Percentiles rank a stretch among this genome's conserved stretches.
Conservation (phyloP, 768 basidiomycete genomes). For the Boletus pseudo-olivaceus region DNA sequence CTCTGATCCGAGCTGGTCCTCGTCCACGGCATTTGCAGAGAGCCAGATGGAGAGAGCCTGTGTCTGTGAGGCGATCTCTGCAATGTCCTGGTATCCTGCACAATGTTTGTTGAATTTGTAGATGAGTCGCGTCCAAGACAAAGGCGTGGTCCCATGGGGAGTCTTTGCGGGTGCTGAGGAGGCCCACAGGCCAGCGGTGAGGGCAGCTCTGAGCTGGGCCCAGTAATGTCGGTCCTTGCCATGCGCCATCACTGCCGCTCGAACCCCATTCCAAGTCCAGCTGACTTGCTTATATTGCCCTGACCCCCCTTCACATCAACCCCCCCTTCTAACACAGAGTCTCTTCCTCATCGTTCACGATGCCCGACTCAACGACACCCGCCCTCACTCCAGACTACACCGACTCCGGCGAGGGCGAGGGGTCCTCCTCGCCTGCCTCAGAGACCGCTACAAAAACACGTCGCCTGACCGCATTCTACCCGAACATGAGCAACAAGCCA, state of each 20-base stretch:
- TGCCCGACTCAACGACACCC: constrained; percentile 44
- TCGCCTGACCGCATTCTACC: constrained; percentile 76
- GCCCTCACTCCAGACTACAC: constrained; percentile 63
- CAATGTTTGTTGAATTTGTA: constrained; percentile 89
- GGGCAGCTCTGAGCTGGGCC: constrained; percentile 64
- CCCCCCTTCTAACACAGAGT: constrained; percentile 1
- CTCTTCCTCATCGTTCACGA: constrained; percentile 20
- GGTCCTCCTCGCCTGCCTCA: constrained; percentile 26
- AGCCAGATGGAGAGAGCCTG: constrained; percentile 60
- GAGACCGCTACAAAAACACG: constrained; percentile 46
- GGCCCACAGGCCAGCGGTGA: constrained; percentile 75
- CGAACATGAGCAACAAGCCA: constrained; percentile 66
- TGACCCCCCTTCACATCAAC: constrained; percentile 10
- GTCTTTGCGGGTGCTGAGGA: constrained; percentile 57
- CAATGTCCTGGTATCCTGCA: constrained; percentile 52
- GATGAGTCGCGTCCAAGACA: constrained; percentile 77
- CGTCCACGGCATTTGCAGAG: constrained; percentile 44
- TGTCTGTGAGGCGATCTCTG: constrained; percentile 65
- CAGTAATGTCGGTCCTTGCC: constrained; percentile 76
- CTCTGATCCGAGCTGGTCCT: constrained; percentile 52
- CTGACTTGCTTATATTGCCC: background rate
- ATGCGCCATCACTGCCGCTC: constrained; percentile 37
- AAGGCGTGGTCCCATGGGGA: constrained; percentile 41
- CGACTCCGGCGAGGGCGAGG: constrained; percentile 44
- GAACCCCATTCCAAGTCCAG: background rate